Base-by-base conservation (phyloP, 495 filamentous ascomycete species). In the Aspergillus carlsbadensis region DNA sequence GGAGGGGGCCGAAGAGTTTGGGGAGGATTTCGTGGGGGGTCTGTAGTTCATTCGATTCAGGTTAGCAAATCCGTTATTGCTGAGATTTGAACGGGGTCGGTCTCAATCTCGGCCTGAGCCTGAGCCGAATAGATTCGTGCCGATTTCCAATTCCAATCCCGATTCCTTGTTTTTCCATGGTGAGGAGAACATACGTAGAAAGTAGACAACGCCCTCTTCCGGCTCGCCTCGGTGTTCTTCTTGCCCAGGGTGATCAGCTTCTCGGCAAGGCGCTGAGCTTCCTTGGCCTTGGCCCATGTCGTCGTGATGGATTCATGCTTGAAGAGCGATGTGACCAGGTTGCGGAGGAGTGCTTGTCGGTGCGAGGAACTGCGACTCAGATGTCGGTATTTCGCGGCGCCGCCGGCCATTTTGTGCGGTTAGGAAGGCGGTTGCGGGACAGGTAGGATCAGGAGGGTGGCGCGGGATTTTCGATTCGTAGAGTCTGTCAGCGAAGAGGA, bases 281-380 rank as follows among this genome's bases (percentile, higher is more conserved):
- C 94, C 72, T 98, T 98, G 29, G 94, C 94, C 76, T 97, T 98
- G 69, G 84, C 84, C 85, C 87, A 97, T 75, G 94, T 96, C 22
- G 94, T 98, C 44, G 84, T 84, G 77, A 98, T 96, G 50, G 88
- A 83, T 75, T 98, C 94, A 70, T 96, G 84, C 66, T 87, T 79
- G 78, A 98, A 84, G 53, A 98, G 88, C n/a, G 91, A 93, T 56
- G 92, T 96, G 65, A 98, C 91, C 41, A 98, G 81, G 73, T 98
- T 98, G 60, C 94, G 91, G 55, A 98, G 88, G 58, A 98, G 84
- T 52, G 94, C 92, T 74, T 93, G 84, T 66, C 94, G 84, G 67
- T 97, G 94, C 29, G 94, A 74, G 26, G 90, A 94, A 34, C 76
- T 82, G 65, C 93, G 92, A 72, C 82, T 82, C 35, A 98, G 79